These are phyloP conservation scores for Chlorophyllum brunneum DNA, from an alignment of 768 basidiomycete species.

Conservation along the genomic window DNA sequence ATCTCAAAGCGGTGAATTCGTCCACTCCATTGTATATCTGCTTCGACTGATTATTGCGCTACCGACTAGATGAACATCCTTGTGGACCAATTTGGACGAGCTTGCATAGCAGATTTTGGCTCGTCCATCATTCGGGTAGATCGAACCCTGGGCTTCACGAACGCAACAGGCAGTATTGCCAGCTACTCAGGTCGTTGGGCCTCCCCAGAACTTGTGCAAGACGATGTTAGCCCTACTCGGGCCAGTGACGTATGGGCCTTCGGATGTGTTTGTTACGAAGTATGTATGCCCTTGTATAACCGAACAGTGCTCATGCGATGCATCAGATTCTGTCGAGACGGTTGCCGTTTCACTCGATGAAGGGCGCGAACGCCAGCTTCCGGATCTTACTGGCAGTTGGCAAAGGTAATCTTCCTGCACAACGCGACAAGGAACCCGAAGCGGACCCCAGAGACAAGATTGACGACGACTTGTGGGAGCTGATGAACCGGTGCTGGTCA, in stretches of 20 bases:
- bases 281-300: constrained; percentile 16
- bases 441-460: no score
- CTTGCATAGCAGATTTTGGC: no score
- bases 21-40: background rate
- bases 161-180: background rate
- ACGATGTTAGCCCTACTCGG: background rate
- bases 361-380: no score
- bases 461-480: no score
- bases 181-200: constrained; percentile 14
- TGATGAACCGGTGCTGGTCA: no score
- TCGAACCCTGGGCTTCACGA: constrained; percentile 2
- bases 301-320: background rate
- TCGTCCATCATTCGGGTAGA: constrained; percentile 6
- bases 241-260: constrained; percentile 19
- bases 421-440: no score
- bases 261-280: no score
- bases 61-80: constrained; percentile 17
- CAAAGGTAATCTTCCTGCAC: no score
- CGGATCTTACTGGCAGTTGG: no score
- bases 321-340: constrained; percentile 12
- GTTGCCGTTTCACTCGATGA: constrained; percentile 19
- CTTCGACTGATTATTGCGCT: background rate
- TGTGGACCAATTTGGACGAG: constrained; percentile 6
- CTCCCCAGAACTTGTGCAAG: constrained; percentile 16
- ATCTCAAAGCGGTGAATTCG: constrained; percentile 15